phyloP scores from a whole-genome alignment of 2,329 filamentous ascomycete genomes.

The Pseudomassariella vexata region DNA sequence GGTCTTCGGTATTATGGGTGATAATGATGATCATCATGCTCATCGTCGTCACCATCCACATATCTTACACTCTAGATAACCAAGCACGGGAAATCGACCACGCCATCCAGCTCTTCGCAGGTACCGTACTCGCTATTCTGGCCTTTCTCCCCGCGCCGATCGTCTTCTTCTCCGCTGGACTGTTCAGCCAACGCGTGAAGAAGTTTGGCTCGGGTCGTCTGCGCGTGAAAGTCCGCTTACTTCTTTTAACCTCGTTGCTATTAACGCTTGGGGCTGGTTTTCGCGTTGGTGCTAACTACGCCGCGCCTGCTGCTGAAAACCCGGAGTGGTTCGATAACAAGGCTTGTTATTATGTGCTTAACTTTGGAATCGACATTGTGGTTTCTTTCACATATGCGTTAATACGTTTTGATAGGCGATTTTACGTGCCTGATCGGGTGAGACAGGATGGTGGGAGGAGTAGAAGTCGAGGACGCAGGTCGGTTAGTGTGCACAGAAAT shows the following conservation, averaged over 20 bases:
- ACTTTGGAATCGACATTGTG: constrained; percentile 50
- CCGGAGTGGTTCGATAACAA: constrained; percentile 54
- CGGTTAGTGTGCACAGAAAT: too few relatives aligned
- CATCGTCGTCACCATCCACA: constrained; percentile 22
- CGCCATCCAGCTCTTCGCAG: constrained; percentile 20
- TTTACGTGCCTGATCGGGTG: constrained; percentile 26
- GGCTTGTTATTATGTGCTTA: constrained; percentile 59
- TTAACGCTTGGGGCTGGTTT: constrained; percentile 54
- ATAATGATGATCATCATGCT: constrained; percentile 23
- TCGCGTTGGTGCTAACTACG: constrained; percentile 44
- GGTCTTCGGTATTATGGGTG: constrained; percentile 21
- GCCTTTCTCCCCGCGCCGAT: constrained; percentile 26
- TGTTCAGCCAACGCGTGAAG: constrained; percentile 29
- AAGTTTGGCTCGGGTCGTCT: constrained; percentile 52
- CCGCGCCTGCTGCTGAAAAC: constrained; percentile 30
- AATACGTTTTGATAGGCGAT: constrained; percentile 22
- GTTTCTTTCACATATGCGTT: constrained; percentile 20
- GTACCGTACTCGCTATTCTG: constrained; percentile 21
- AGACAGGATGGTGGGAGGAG: too few relatives aligned
- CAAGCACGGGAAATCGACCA: constrained; percentile 13
- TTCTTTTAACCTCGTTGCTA: constrained; percentile 40
- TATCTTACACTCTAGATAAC: constrained; percentile 19
- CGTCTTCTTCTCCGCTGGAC: constrained; percentile 5
- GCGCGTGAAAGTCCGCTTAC: constrained; percentile 46
- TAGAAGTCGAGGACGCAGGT: too few relatives aligned